These are phyloP conservation scores for Orbilia oligospora DNA, from an alignment of 2,329 filamentous ascomycete genomes.

Conservation along the genomic window DNA sequence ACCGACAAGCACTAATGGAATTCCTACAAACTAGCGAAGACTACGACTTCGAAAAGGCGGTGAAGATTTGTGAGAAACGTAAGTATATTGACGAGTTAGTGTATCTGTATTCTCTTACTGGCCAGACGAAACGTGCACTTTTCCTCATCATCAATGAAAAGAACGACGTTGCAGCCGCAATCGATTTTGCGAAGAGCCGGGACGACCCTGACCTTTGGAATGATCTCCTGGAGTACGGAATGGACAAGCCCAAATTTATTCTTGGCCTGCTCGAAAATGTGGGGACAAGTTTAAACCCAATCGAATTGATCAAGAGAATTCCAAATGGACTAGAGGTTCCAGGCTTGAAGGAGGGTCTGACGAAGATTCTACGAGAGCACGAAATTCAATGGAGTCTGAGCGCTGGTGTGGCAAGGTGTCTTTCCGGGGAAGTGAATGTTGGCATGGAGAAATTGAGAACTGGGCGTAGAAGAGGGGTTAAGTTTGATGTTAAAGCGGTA, in stretches of 20 bases:
- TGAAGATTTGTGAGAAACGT: constrained; percentile 81
- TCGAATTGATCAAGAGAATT: constrained; percentile 88
- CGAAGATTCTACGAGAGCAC: constrained; percentile 93
- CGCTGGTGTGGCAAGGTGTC: constrained; percentile 86
- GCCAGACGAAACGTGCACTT: constrained; percentile 90
- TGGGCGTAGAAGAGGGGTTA: constrained; percentile 87
- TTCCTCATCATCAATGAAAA: constrained; percentile 95
- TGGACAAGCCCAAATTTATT: constrained; percentile 98
- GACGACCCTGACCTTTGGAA: constrained; percentile 95
- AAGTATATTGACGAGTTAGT: constrained; percentile 94
- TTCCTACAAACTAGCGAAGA: constrained; percentile 87
- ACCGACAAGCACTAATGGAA: constrained; percentile 84
- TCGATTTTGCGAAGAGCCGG: constrained; percentile 93
- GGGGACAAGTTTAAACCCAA: constrained; percentile 92
- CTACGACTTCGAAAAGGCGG: constrained; percentile 88
- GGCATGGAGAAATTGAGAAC: constrained; percentile 85
- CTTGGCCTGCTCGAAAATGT: constrained; percentile 92
- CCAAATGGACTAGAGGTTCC: constrained; percentile 94
- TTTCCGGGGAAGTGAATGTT: constrained; percentile 86
- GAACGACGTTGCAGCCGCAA: constrained; percentile 90
- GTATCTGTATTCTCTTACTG: constrained; percentile 93
- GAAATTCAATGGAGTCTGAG: constrained; percentile 95
- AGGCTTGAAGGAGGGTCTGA: constrained; percentile 87
- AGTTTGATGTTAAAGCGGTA: constrained; percentile 78
- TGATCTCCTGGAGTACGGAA: constrained; percentile 92